Base-by-base conservation (phyloP, 1,284 basidiomycete genomes). In the Trametes hirsuta region DNA sequence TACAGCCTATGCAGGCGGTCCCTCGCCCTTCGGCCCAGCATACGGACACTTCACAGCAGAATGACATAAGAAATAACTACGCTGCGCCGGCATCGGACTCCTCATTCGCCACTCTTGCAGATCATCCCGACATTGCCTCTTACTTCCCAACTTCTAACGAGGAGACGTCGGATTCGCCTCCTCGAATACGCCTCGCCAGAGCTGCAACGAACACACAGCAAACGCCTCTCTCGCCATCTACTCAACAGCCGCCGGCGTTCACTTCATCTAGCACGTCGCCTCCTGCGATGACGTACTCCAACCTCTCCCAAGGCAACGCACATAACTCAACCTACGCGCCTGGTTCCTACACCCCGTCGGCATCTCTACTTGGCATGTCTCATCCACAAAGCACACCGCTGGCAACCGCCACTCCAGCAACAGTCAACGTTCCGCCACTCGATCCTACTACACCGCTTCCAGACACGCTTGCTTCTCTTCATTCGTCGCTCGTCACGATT, bases 401-500 rank as follows among this genome's bases (percentile, higher is more conserved):
- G 37, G 48, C 59, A 42, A 40, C 64, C 36, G 34, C 56, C 48
- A 62, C 74, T 3, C 67, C 74, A 44, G 67, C 70, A 21, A 65
- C 74, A 40, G 66, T 72, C 59, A 71, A 75, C 21, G 77, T 88
- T 39, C 84, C 87, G 5, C 87, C 88, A 4, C 66, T 90, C 21
- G 82, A 87, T 69, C 73, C 87, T 18, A 79, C 79, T 46, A 79
- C 80, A n/a, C 82, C 84, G 12, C 75, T 91, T 34, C 83, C 87
- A 62, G 84, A 82, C 22, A 79, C 88, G 6, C 73, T 93, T 24
- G 72, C 73, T 10, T 81, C 84, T 10, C 72, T 93, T 53, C 81
- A 86, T 53, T 84, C 85, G 37, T 86, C 84, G 37, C 68, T 92
- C 22, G 80, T 84, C 44, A 77, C 83, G 2, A 75, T 91, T 40